Base-by-base conservation (phyloP, 1,284 basidiomycete species). In the Pyrrhoderma noxium region DNA sequence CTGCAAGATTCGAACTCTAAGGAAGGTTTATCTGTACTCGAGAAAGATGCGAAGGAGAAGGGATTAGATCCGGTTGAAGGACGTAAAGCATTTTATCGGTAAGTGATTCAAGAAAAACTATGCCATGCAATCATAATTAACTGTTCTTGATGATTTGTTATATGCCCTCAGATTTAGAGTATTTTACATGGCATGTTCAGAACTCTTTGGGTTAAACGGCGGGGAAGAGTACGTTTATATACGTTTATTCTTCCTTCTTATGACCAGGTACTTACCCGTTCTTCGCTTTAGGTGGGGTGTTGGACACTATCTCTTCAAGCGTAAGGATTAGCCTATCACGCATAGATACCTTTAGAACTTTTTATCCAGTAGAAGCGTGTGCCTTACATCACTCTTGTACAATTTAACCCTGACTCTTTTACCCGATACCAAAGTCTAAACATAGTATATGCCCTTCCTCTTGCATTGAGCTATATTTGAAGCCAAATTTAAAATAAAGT, bases 131-230 rank as follows among this genome's bases (percentile, higher is more conserved):
- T 45, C 18, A 18, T 40, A 23, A 18, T 19, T 45, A 9, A 38
- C 16, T 9, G 3, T 9, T 7, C 9, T 16, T 13, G 14, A 19
- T 8, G 40, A 14, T 42, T 25, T 18, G 18, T 39, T 35, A 49
- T 38, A 16, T 52, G 18, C n/a, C 42, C 27, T 22, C 53, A 77
- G 80, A 53, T 86, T 85, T 64, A 68, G 83, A 18, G 80, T 87
- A 31, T 89, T 89, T 64, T 89, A 85, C 61, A 74, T 89, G 62
- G 83, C 85, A 13, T 85, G 82, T 57, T 80, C 82, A 3, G 86
- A 88, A 61, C 72, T 89, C 55, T 90, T 89, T 63, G 80, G 70
- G 4, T 70, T 82, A 63, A 75, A 86, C 58, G 64, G 64, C 3
- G 85, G 86, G 2, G 74, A 89, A 64, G 77, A 82, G 79, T 80